A percentile compares a stretch with the other conserved stretches of the same genome.
phyloP scores from a whole-genome alignment of 345 rosid genomes.

The Aurinia saxatilis region DNA sequence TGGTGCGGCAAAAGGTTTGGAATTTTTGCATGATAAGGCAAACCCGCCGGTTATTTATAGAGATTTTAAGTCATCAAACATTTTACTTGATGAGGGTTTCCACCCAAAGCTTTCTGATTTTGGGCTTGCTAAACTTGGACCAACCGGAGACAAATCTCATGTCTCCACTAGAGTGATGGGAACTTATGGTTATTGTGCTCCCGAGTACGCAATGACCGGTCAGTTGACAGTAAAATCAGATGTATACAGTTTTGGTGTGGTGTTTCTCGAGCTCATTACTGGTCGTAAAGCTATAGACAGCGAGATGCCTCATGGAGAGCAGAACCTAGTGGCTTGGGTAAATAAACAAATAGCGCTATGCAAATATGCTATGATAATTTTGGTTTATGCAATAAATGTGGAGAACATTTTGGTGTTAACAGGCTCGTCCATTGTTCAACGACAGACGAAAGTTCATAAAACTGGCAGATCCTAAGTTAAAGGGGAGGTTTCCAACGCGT shows the following conservation, averaged over 20 bases:
- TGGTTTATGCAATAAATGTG: not conserved
- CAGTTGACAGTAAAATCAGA: constrained; percentile 94
- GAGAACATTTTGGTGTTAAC: constrained; percentile 20
- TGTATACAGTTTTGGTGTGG: constrained; percentile 94
- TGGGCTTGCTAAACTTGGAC: constrained; percentile 97
- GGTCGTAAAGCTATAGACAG: constrained; percentile 94
- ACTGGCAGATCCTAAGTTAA: constrained; percentile 75
- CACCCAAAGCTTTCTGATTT: constrained; percentile 96
- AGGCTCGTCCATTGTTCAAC: constrained; percentile 86
- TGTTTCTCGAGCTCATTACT: constrained; percentile 86
- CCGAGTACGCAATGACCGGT: constrained; percentile 99
- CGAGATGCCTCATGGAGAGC: constrained; percentile 84
- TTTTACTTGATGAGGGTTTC: constrained; percentile 82
- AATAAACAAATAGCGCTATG: not conserved
- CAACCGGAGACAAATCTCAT: constrained; percentile 94
- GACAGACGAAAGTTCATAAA: constrained; percentile 71
- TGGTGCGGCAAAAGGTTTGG: constrained; percentile 97
- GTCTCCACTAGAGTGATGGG: constrained; percentile 99
- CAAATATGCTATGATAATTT: not conserved
- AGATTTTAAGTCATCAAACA: constrained; percentile 96
- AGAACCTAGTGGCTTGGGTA: constrained; percentile 96
- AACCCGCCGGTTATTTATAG: constrained; percentile 95
- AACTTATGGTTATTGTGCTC: constrained; percentile 99
- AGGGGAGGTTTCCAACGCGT: constrained; percentile 77
- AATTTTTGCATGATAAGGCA: constrained; percentile 87